Base-by-base conservation (phyloP, 1,139 yeast species). In the Candida sp. region DNA sequence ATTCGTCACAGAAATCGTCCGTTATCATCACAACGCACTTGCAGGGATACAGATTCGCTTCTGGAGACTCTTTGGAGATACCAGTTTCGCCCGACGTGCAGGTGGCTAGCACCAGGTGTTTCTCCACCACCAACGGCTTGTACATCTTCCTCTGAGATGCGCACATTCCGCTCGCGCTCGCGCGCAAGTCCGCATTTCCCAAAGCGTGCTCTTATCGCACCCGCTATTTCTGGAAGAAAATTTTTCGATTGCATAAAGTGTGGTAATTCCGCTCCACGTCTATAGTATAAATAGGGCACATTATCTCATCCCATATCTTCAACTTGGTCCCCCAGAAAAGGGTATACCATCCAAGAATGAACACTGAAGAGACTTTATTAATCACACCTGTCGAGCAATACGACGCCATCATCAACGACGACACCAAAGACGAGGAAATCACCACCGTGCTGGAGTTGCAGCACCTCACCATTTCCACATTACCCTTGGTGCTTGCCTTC, bases 401-500 rank as follows among this genome's bases (percentile, higher is more conserved):
- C 48, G 62, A 58, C 33, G 47, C 54, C 12, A 50, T 52, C 7
- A 47, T 44, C 26, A 55, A 52, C 25, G 49, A 60, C 28, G 38
- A 38, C 17, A 7, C 45, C 27, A 49, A 51, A 30, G 45, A 50
- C 12, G 49, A 50, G 5, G 44, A 48, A 4, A 47, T 46, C 17
- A 47, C 49, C 8, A 44, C 57, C 27, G 23, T 49, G 17, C 45
- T 55, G 7, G 80, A 76, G 51, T 46, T 70, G 54, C 34, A 61
- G 50, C 65, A 68, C 61, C 64, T 78, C n/a, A 44, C 69, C 11
- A 57, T 53, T 42, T 66, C 81, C 1, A 73, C 84, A 3, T 58
- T 68, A 4, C 85, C 85, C 2, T 61, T 81, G 37, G 71, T 80
- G 1, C 59, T 79, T 11, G 77, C 85, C 7, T 81, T 79, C 58